Percentiles rank a stretch among this genome's conserved stretches.
Evolutionary conservation across 2,329 filamentous ascomycete species (phyloP).

Genomic region (Zalaria obscura): DNA sequence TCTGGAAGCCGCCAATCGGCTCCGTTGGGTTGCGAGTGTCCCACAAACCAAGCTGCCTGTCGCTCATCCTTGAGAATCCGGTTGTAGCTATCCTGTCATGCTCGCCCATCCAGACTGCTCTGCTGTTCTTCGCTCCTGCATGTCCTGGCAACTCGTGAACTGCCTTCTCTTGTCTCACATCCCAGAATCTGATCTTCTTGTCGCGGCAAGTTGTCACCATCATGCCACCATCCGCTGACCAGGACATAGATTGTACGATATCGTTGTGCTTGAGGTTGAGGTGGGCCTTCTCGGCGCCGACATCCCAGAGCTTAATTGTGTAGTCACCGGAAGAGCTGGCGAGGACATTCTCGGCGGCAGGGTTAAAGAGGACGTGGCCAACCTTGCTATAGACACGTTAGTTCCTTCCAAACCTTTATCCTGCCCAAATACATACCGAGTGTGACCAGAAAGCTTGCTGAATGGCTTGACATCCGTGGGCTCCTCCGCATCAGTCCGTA

Average conservation of each 20-base stretch:
- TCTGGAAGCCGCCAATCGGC: conserved; percentile 79
- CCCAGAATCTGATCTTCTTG: conserved; percentile 97
- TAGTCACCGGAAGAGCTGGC: conserved; percentile 92
- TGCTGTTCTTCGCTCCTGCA: conserved; percentile 90
- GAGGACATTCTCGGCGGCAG: conserved; percentile 85
- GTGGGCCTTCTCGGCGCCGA: conserved; percentile 60
- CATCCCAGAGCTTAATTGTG: conserved; percentile 91
- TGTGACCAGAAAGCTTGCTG: conserved; percentile 72
- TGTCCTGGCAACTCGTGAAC: conserved; percentile 77
- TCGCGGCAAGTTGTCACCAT: conserved; percentile 89
- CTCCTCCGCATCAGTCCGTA: conserved; percentile 74
- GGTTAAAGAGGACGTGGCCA: conserved; percentile 95
- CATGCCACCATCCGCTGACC: conserved; percentile 78
- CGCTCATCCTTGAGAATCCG: conserved; percentile 96
- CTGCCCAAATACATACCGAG: conserved; percentile 43
- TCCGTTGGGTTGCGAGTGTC: conserved; percentile 67
- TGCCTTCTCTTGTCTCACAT: conserved; percentile 82
- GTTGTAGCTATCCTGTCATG: conserved; percentile 92
- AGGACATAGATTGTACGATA: conserved; percentile 88
- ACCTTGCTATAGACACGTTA: conserved; percentile 55
- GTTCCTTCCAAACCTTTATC: too few relatives aligned
- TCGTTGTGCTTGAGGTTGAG: conserved; percentile 74
- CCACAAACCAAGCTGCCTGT: conserved; percentile 91
- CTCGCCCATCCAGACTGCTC: conserved; percentile 93
- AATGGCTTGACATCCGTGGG: conserved; percentile 68